phyloP scores from a whole-genome alignment of 2,329 filamentous ascomycete genomes.

The Gremmenia infestans region DNA sequence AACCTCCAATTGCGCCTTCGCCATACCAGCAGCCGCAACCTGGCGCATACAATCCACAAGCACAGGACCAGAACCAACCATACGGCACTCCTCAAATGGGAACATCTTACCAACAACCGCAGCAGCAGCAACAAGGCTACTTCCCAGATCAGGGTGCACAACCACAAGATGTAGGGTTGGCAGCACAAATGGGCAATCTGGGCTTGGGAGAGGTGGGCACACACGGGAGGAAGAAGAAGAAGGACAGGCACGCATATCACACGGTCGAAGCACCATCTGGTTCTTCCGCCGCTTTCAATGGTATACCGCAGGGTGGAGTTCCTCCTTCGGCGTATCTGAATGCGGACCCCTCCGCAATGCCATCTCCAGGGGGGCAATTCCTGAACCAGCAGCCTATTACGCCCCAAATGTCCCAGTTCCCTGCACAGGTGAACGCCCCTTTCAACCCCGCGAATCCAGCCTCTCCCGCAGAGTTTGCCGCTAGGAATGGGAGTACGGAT shows the following conservation, averaged over 20 bases:
- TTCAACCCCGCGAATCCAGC: constrained; percentile 43
- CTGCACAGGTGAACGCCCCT: constrained; percentile 49
- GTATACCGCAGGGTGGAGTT: constrained; percentile 54
- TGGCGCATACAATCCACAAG: constrained; percentile 16
- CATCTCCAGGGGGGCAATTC: constrained; percentile 41
- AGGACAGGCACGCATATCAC: constrained; percentile 91
- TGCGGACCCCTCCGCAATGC: constrained; percentile 41
- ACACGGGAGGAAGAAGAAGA: constrained; percentile 69
- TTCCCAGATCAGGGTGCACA: constrained; percentile 30
- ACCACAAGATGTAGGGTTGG: constrained; percentile 46
- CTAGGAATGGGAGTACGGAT: constrained; percentile 36
- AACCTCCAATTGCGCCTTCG: constrained; percentile 48
- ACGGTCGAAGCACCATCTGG: constrained; percentile 68
- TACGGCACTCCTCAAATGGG: constrained; percentile 22
- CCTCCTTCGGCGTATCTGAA: constrained; percentile 56
- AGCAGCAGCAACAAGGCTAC: constrained; percentile 17
- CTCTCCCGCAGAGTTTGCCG: constrained; percentile 43
- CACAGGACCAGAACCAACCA: constrained; percentile 11
- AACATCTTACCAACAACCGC: constrained; percentile 30
- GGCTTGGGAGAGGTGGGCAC: constrained; percentile 52
- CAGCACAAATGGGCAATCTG: constrained; percentile 75
- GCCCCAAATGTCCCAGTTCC: constrained; percentile 53
- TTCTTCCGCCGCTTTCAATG: constrained; percentile 65
- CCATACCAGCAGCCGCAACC: constrained; percentile 39
- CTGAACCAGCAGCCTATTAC: constrained; percentile 38